Conservation (phyloP, 768 basidiomycete genomes). For the Suillus alpinus region DNA sequence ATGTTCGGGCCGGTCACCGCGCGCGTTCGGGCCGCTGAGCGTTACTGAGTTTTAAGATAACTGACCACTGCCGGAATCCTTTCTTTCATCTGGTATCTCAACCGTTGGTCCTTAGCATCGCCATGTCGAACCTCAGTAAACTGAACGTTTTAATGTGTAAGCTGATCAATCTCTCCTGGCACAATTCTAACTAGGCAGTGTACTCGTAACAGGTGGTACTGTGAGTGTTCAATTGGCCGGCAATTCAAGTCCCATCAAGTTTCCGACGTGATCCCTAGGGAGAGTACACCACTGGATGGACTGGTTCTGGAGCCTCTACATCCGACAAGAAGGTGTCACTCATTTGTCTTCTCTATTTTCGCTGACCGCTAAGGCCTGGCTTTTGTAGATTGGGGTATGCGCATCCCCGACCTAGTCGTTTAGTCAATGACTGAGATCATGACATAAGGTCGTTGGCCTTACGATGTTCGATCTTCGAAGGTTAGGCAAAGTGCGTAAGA, state of each 20-base stretch:
- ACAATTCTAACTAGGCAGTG: constrained; percentile 5
- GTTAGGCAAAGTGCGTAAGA: constrained; percentile 61
- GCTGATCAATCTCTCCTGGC: constrained; percentile 17
- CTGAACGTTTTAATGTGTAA: constrained; percentile 79
- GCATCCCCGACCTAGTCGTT: constrained; percentile 6
- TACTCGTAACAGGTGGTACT: constrained; percentile 41
- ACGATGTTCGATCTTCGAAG: constrained; percentile 89
- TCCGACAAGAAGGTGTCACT: constrained; percentile 85
- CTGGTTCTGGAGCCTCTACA: constrained; percentile 84
- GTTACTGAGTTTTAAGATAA: not conserved
- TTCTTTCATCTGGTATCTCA: not conserved
- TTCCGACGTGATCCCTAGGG: constrained; percentile 40
- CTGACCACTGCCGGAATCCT: not conserved
- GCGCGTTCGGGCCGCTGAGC: constrained; percentile 6
- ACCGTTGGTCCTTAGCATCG: not conserved
- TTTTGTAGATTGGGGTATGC: constrained; percentile 63
- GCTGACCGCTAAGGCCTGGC: not conserved
- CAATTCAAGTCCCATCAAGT: constrained; percentile 1
- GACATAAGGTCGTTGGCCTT: constrained; percentile 74
- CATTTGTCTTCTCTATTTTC: not conserved
- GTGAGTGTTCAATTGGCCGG: constrained; percentile 22
- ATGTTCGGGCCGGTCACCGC: constrained; percentile 5
- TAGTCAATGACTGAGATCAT: constrained; percentile 14
- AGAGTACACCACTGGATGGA: constrained; percentile 96
- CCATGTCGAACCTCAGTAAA: constrained; percentile 48